Evolutionary conservation across 2,329 filamentous ascomycete genomes (phyloP).

Genomic region (Colletotrichum navitas): DNA sequence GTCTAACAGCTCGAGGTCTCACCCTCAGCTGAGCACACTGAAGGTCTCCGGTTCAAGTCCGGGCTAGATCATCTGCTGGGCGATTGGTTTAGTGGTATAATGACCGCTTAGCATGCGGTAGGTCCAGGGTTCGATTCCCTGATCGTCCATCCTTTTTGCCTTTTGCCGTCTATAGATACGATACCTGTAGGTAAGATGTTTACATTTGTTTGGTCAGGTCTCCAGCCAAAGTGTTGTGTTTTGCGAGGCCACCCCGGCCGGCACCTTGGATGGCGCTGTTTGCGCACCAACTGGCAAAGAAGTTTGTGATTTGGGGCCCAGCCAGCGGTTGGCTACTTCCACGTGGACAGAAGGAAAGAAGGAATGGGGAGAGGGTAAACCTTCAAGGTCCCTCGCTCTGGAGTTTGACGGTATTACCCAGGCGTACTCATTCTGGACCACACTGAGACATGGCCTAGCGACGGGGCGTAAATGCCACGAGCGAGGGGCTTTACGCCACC

Average conservation of each 20-base stretch:
- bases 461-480: neutral
- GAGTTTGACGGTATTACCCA: neutral
- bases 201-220: neutral
- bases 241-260: neutral
- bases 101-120: constrained; percentile 41
- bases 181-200: neutral
- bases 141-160: constrained; percentile 31
- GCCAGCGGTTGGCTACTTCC: neutral
- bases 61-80: constrained; percentile 32
- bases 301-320: neutral
- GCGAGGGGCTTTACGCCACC: neutral
- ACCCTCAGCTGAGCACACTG: constrained; percentile 13
- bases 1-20: constrained; percentile 53
- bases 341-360: neutral
- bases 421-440: neutral
- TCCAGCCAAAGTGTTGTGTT: neutral
- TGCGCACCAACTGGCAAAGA: neutral
- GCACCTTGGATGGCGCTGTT: neutral
- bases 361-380: too few relatives aligned
- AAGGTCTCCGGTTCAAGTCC: constrained; percentile 43
- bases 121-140: constrained; percentile 41
- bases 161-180: neutral
- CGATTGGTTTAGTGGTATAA: constrained; percentile 42
- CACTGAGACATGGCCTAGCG: neutral
- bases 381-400: neutral